These are phyloP conservation scores for Cinnamomum micranthum DNA, from an alignment of 164 flowering plant species.

Conservation along the genomic window DNA sequence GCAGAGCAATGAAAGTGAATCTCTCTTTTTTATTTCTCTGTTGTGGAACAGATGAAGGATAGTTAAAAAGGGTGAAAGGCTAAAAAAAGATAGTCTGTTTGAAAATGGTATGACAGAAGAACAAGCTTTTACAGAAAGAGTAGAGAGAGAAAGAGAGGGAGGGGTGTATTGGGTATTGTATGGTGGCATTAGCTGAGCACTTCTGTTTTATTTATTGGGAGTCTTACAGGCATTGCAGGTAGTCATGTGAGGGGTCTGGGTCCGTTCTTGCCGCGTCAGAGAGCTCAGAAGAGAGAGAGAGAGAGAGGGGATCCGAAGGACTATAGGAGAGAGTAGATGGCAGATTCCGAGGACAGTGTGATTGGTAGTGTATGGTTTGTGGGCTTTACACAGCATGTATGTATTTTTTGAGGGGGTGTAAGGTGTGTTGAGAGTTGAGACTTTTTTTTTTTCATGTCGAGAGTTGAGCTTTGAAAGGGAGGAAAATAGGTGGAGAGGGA, in stretches of 20 bases:
- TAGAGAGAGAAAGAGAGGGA: neutral
- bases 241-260: neutral
- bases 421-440: neutral
- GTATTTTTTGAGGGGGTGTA: neutral
- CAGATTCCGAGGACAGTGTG: no score
- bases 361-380: neutral
- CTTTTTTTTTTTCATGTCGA: neutral
- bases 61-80: neutral
- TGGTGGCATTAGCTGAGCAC: neutral
- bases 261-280: neutral
- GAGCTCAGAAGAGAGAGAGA: neutral
- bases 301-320: no score
- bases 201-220: neutral
- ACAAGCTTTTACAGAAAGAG: neutral
- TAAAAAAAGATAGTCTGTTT: neutral
- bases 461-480: neutral
- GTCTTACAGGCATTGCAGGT: neutral
- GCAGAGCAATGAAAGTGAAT: constrained; percentile 3
- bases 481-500: neutral
- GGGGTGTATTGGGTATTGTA: neutral
- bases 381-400: neutral
- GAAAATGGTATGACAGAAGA: no score
- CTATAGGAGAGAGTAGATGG: no score
- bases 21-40: neutral
- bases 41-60: no score